Base-by-base conservation (phyloP, 768 basidiomycete genomes). In the Pleurotus djamor region DNA sequence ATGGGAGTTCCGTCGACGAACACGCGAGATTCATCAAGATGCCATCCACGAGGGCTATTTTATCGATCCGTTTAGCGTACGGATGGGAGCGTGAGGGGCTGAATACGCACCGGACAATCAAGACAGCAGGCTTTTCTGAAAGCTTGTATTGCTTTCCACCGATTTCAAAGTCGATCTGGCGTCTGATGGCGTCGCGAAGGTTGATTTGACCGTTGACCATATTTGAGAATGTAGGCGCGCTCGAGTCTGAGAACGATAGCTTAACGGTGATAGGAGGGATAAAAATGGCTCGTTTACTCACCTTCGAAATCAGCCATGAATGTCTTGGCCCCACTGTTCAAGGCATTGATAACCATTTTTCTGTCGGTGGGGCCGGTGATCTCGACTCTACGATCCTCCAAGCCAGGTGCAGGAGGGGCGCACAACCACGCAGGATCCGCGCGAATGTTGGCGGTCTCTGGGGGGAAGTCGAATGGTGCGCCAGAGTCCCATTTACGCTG, bases 251-350 rank as follows among this genome's bases (percentile, higher is more conserved):
- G 41, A n/a, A 54, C 55, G 35, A 44, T 58, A 47, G 14, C 37
- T 38, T 41, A n/a, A 41, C 38, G 38, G n/a, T n/a, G 47, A 54
- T 59, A 36, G 34, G 59, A 28, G 34, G 52, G 14, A n/a, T 36
- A 17, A 54, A 5, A n/a, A 17, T 38, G 4, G 12, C 6, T 14
- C 12, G 38, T 57, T 37, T 17, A 70, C 82, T 52, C 60, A 92
- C 96, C 96, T 75, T 99, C 97, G 61, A 98, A 96, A 71, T 99
- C 97, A 36, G 97, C 96, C 97, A 99, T 99, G 79, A 97, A 99
- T 0, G 95, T 95, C 81, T 96, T 95, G 17, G 95, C 87, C 1
- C 95, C 95, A 61, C 92, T 93, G 76, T 97, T 97, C 64, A 97
- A 74, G 5, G 96, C 96, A 64, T 98, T 98, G 71, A 98, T 89